phyloP scores from a whole-genome alignment of 371 early-diverging fungal genomes.

The Saksenaea vasiformis region DNA sequence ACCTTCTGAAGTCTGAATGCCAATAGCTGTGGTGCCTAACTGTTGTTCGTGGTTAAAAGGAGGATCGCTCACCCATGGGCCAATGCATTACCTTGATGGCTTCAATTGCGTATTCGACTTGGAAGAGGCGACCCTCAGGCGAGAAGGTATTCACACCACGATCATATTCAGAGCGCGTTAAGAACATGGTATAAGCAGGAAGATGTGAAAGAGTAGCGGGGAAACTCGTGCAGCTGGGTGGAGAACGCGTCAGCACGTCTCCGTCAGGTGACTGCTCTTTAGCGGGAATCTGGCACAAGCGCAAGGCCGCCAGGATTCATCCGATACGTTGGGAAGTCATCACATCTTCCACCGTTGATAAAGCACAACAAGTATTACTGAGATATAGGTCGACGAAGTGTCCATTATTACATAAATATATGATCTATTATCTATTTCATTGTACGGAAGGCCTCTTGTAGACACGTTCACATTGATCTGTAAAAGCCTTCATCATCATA shows the following conservation, averaged over 20 bases:
- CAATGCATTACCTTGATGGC: slow-evolving; percentile 89
- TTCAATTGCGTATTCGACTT: slow-evolving; percentile 99
- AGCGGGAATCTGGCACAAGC: too few relatives aligned
- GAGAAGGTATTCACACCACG: slow-evolving; percentile 99
- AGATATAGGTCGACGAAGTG: neutral
- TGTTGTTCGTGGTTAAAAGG: slow-evolving; percentile 21
- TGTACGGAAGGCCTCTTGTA: slow-evolving; percentile 46
- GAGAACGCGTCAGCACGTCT: neutral
- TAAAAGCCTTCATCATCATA: slow-evolving; percentile 76
- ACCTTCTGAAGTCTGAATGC: slow-evolving; percentile 93
- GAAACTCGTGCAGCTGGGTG: neutral
- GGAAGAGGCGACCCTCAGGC: slow-evolving; percentile 98
- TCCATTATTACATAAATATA: neutral
- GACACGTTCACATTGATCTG: slow-evolving; percentile 59
- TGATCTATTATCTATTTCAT: neutral
- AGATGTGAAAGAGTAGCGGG: neutral
- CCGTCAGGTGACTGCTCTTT: neutral
- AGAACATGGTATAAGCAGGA: slow-evolving; percentile 55
- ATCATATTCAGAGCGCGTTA: slow-evolving; percentile 93
- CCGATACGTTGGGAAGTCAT: too few relatives aligned
- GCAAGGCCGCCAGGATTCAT: too few relatives aligned
- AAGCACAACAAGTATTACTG: neutral
- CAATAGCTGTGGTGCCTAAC: slow-evolving; percentile 97
- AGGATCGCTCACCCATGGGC: neutral
- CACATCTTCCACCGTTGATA: too few relatives aligned